These are phyloP conservation scores for Asterochloris sp. DNA, from an alignment of 139 green algal species.

Conservation along the genomic window DNA sequence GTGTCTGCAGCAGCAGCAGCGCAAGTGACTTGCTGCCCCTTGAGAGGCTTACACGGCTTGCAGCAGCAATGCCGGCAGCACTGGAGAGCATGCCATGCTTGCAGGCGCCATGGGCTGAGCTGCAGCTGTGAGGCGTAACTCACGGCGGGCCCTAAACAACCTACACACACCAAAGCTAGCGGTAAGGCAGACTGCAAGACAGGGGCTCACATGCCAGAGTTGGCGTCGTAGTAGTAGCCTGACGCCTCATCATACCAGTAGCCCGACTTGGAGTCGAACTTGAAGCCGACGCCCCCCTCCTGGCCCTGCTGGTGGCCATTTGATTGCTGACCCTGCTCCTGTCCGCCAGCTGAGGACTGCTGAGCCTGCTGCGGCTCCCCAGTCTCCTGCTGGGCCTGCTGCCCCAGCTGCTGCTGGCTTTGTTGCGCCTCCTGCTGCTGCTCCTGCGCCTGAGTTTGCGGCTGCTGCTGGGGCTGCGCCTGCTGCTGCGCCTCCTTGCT, in stretches of 20 bases:
- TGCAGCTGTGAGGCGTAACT: too few species aligned
- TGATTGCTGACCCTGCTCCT: neutral
- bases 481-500: neutral
- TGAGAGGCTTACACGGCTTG: too few species aligned
- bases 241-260: conserved; percentile 56
- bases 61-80: too few species aligned
- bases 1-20: too few species aligned
- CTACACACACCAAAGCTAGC: neutral
- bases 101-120: too few species aligned
- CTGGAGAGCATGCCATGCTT: too few species aligned
- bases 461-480: neutral
- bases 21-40: too few species aligned
- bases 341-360: neutral
- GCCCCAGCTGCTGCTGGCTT: neutral
- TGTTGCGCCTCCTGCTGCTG: neutral
- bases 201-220: conserved; percentile 42
- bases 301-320: neutral
- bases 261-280: conserved; percentile 27
- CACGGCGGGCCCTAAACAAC: too few species aligned
- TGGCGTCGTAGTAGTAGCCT: conserved; percentile 68
- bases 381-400: neutral
- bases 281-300: neutral
- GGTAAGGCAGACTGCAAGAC: neutral
- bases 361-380: neutral
- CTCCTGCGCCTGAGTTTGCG: neutral